Percentiles rank a stretch among this genome's conserved stretches.
phyloP scores from a whole-genome alignment of 768 basidiomycete species.

The Mycena floridula region DNA sequence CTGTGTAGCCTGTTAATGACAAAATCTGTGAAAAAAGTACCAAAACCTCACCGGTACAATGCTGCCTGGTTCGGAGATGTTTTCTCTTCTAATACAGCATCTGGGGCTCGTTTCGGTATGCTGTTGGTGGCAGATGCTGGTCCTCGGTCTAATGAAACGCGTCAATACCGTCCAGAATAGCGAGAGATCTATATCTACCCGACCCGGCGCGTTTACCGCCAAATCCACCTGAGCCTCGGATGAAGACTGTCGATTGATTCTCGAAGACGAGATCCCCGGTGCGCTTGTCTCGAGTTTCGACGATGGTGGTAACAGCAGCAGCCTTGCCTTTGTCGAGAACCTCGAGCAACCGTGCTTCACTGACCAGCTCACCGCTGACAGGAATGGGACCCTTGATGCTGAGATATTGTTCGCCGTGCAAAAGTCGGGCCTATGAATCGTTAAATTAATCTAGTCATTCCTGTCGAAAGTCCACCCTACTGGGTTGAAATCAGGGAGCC shows the following conservation, averaged over 20 bases:
- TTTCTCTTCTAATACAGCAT: conserved; percentile 84
- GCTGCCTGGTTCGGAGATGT: conserved; percentile 81
- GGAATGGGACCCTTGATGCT: conserved; percentile 84
- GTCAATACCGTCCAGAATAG: background rate
- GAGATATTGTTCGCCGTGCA: conserved; percentile 97
- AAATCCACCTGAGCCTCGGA: conserved; percentile 94
- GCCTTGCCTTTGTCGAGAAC: conserved; percentile 92
- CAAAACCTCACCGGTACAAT: conserved; percentile 66
- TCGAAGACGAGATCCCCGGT: conserved; percentile 83
- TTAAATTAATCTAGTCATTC: too few relatives aligned
- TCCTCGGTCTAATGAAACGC: conserved; percentile 65
- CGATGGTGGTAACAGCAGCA: conserved; percentile 75
- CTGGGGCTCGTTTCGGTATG: conserved; percentile 78
- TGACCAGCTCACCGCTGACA: conserved; percentile 74
- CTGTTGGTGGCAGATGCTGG: conserved; percentile 77
- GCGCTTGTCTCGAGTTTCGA: conserved; percentile 74
- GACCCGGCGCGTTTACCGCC: conserved; percentile 82
- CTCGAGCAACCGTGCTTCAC: conserved; percentile 72
- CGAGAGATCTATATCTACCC: conserved; percentile 40
- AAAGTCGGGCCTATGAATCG: conserved; percentile 71
- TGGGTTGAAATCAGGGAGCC: conserved; percentile 93
- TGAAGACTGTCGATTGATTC: conserved; percentile 87
- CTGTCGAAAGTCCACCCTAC: conserved; percentile 39
- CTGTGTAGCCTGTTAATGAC: conserved; percentile 27
- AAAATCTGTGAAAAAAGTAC: background rate